These are phyloP conservation scores for Veloporphyrellus conicus DNA, from an alignment of 1,284 basidiomycete species.

Conservation along the genomic window DNA sequence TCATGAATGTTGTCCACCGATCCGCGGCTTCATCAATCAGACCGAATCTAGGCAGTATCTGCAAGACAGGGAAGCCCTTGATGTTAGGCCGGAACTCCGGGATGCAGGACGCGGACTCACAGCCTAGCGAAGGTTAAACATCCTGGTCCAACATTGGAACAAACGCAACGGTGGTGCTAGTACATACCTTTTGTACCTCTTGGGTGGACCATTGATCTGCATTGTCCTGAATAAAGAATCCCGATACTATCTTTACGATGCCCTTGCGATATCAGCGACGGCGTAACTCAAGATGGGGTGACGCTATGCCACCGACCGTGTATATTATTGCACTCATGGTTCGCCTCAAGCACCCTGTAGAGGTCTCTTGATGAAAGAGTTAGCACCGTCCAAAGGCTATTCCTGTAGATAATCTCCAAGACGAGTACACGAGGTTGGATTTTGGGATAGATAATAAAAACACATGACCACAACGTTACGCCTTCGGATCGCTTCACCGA, in stretches of 20 bases:
- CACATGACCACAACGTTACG: too few relatives aligned
- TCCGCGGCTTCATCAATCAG: conserved; percentile 47
- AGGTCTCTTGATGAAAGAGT: too few relatives aligned
- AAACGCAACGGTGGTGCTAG: not conserved
- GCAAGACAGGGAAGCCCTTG: not conserved
- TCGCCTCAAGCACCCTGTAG: too few relatives aligned
- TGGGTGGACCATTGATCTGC: not conserved
- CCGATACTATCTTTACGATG: not conserved
- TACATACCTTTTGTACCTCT: not conserved
- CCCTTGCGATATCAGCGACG: not conserved
- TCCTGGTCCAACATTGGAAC: not conserved
- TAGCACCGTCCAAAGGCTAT: too few relatives aligned
- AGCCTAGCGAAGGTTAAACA: not conserved
- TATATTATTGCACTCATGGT: not conserved
- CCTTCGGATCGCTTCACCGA: too few relatives aligned
- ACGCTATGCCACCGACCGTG: not conserved
- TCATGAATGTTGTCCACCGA: conserved; percentile 50
- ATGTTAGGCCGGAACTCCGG: not conserved
- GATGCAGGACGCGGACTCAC: not conserved
- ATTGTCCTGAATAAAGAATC: not conserved
- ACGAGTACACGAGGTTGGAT: too few relatives aligned
- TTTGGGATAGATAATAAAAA: too few relatives aligned
- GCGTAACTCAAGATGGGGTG: not conserved
- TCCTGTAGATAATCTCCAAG: too few relatives aligned
- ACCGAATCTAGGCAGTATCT: conserved; percentile 61